Conservation (phyloP, 768 basidiomycete species). For the Trametes cingulata region DNA sequence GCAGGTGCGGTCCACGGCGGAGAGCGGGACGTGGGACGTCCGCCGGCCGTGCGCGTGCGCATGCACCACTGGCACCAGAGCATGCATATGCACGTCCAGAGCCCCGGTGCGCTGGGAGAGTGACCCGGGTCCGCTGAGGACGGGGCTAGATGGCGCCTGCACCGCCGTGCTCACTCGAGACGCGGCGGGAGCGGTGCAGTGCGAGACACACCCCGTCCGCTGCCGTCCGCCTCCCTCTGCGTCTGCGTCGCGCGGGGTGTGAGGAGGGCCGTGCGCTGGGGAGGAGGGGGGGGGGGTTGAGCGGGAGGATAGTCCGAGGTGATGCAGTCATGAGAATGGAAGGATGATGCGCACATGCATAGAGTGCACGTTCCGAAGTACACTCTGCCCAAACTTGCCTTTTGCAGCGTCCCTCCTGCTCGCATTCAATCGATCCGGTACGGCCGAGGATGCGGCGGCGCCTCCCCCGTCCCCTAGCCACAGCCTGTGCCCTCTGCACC, state of each 20-base stretch:
- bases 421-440: constrained; percentile 23
- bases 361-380: constrained; percentile 18
- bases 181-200: background rate
- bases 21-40: constrained; percentile 11
- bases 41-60: background rate
- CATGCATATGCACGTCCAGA: background rate
- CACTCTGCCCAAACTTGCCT: constrained; percentile 13
- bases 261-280: background rate
- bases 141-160: constrained; percentile 12
- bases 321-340: constrained; percentile 26
- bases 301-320: constrained; percentile 10
- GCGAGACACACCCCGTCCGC: too few relatives aligned
- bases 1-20: constrained; percentile 1
- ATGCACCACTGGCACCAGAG: too few relatives aligned
- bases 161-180: background rate
- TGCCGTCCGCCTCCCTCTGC: too few relatives aligned
- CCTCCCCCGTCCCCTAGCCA: background rate
- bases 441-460: constrained; percentile 15
- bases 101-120: background rate
- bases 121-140: constrained; percentile 14
- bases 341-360: constrained; percentile 25
- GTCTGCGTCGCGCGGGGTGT: background rate
- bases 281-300: background rate
- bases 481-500: background rate
- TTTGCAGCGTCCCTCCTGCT: constrained; percentile 10